Base-by-base conservation (phyloP, 768 basidiomycete genomes). In the Auricularia sp. region DNA sequence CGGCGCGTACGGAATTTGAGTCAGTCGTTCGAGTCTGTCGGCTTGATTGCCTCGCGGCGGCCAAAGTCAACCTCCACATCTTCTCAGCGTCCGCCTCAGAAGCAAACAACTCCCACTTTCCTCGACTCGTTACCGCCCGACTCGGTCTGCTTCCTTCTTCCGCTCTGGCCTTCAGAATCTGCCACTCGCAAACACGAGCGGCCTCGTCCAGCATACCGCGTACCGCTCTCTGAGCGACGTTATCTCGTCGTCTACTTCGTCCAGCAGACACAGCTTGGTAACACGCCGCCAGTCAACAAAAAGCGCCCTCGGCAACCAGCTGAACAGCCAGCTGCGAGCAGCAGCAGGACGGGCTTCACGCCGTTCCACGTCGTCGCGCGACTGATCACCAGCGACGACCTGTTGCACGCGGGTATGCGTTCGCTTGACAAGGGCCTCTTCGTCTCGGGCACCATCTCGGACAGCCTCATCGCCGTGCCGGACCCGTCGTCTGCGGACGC, bases 191-290 rank as follows among this genome's bases (percentile, higher is more conserved):
- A 72, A 71, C 35, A 44, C 47, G 34, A 63, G 24, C 33, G 62
- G 69, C 71, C 63, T 66, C 70, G 14, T 64, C 68, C 63, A n/a
- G 33, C 64, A 58, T 70, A 70, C 13, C 56, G 72, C 34, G 75
- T 83, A 44, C 79, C 82, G 1, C 71, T 82, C 45, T 79, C 83
- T 63, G 77, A 84, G 36, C 81, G 88, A 1, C 82, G 83, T 64
- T 93, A 88, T 70, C 78, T 94, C 37, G 80, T 96, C 58, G 86
- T 95, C 11, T 92, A 88, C 74, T 95, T 90, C 73, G 86, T 88
- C 64, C 82, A 58, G 54, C 62, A 63, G 21, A 7, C 44, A 54
- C 56, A 61, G 54, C 63, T 44, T 35, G 16, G 54, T 54, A 47
- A 18, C 62, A 24, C 24, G 37, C 56, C 18, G 64, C 18, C 29